These are phyloP conservation scores for Phytophthora brassicae DNA, from an alignment of 352 stramenopile genomes.

Conservation along the genomic window DNA sequence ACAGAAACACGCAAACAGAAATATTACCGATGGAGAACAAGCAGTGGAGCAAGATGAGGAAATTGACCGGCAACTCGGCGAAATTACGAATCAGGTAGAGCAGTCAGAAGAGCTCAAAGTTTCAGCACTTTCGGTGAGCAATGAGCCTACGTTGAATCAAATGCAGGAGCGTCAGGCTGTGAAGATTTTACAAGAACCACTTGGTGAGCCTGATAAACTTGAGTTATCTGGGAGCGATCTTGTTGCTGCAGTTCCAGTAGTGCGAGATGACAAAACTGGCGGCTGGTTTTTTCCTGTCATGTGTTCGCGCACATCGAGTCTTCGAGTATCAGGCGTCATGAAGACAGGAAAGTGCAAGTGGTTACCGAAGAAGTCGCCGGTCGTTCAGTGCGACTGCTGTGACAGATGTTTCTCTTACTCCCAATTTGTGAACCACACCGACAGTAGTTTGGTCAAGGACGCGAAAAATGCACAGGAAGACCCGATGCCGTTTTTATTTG, in stretches of 20 bases:
- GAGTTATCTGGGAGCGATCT: slow-evolving; percentile 25
- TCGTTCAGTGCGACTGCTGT: slow-evolving; percentile 28
- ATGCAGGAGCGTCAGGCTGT: background rate
- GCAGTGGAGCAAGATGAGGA: background rate
- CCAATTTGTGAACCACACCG: slow-evolving; percentile 29
- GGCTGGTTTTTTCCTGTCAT: slow-evolving; percentile 27
- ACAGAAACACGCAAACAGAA: background rate
- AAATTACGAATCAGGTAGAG: background rate
- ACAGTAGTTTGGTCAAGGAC: slow-evolving; percentile 23
- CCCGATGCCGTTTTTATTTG: slow-evolving; percentile 30
- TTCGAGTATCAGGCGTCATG: slow-evolving; percentile 19
- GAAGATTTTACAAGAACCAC: slow-evolving; percentile 6
- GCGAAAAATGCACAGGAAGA: slow-evolving; percentile 17
- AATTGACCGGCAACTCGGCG: background rate
- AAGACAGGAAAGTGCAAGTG: slow-evolving; percentile 29
- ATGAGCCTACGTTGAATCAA: background rate
- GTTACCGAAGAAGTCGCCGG: slow-evolving; percentile 6
- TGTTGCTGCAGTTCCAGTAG: slow-evolving; percentile 22
- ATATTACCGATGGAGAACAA: too few species aligned
- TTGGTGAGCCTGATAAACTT: slow-evolving; percentile 8
- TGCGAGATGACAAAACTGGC: slow-evolving; percentile 7
- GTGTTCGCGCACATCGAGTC: slow-evolving; percentile 25
- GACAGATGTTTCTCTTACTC: slow-evolving; percentile 6
- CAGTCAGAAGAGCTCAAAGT: background rate
- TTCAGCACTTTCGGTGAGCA: background rate